Evolutionary conservation across 805 yeast genomes (phyloP), one percentile per base, ranked within the genome.

Genomic region (Cyberlindnera sargentensis): DNA sequence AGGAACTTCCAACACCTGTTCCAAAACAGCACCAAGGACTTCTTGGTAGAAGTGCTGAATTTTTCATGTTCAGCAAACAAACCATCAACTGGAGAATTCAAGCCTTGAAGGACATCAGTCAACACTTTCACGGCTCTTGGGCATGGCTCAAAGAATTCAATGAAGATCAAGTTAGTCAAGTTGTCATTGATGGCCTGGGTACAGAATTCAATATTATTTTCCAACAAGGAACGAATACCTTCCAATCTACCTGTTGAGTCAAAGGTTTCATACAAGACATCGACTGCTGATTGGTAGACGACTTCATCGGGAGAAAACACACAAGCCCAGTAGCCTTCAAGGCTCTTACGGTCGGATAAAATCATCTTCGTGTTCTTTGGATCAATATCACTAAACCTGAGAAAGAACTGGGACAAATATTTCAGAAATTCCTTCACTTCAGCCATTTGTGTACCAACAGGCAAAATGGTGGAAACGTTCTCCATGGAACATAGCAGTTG

Each of bases 231-330:
- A 38, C 70, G 75, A n/a, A 86, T 69, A 31, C 89, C 87, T 60
- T 85, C 95, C 31, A 77, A 64, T 54, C 96, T 73, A 15, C 90
- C 96, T 43, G 78, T 80, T 10, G 81, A 85, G 59, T 88, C 95
- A 60, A 77, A 84, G 0, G 85, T 77, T 50, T 85, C 91, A 53
- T 84, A 82, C 3, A 89, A 59, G 23, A 87, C 70, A 48, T 82
- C 82, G 5, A 84, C 72, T 1, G 90, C 83, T 1, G 82, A 72
- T 56, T 86, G 88, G 46, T 80, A 82, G 4, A 82, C 62, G 15
- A 63, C 65, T 24, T 67, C 67, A 39, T 74, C 68, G 0, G 89
- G 78, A 1, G 90, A 78, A 43, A 87, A 76, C 3, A 86, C 65
- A 56, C 86, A 79, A 1, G 88, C 72, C 86, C 95, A 84, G 44